phyloP scores from a whole-genome alignment of 495 filamentous ascomycete genomes.

The Glarea lozoyensis region DNA sequence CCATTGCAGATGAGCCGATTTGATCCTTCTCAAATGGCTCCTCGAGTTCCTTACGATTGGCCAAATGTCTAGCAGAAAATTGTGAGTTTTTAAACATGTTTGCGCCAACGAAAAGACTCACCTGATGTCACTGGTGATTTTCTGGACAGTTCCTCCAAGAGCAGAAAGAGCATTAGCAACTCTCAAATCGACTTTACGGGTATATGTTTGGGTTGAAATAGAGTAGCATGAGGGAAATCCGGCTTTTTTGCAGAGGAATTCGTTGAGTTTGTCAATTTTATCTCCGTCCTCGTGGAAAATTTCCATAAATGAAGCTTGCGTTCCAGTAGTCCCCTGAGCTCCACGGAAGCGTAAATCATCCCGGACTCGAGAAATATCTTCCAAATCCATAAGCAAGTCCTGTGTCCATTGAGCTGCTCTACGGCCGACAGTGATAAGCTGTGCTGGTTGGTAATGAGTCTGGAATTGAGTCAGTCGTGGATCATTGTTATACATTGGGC shows the following conservation, averaged over 20 bases:
- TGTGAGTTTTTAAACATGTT: not conserved
- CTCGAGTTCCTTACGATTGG: conserved; percentile 73
- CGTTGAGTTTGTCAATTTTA: conserved; percentile 71
- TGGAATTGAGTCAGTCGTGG: no score
- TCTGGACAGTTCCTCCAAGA: conserved; percentile 75
- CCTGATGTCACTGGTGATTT: conserved; percentile 63
- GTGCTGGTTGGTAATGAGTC: conserved; percentile 79
- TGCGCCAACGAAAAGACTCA: not conserved
- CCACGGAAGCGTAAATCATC: conserved; percentile 76
- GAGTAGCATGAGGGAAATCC: conserved; percentile 68
- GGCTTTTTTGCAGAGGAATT: conserved; percentile 74
- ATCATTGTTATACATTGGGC: no score
- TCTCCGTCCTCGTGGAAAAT: conserved; percentile 73
- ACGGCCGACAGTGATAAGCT: conserved; percentile 79
- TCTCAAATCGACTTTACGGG: conserved; percentile 76
- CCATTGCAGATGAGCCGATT: conserved; percentile 57
- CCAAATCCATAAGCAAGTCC: conserved; percentile 62
- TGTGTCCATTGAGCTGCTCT: conserved; percentile 76
- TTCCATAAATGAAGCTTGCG: conserved; percentile 34
- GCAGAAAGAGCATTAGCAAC: conserved; percentile 72
- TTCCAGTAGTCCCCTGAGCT: conserved; percentile 71
- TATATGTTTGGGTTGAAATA: conserved; percentile 65
- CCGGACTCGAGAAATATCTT: conserved; percentile 67
- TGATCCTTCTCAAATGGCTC: conserved; percentile 84
- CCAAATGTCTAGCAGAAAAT: conserved; percentile 49